Evolutionary conservation across 495 filamentous ascomycete genomes (phyloP), one percentile per base, ranked within the genome.

Genomic region (Xylaria grammica): DNA sequence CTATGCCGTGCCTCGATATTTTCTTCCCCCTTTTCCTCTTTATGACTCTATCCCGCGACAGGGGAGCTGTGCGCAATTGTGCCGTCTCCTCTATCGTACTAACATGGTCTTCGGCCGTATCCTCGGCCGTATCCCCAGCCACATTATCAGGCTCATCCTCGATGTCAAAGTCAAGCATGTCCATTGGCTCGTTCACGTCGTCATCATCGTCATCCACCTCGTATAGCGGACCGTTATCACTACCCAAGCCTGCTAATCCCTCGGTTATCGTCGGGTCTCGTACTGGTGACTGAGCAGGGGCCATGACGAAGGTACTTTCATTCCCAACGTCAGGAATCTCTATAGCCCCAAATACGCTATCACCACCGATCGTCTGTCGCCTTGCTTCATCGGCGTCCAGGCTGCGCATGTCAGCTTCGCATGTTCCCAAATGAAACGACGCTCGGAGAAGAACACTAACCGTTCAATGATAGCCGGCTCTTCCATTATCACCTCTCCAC

Each of bases 1-100:
- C 84, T 58, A 91, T 88, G 4, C 92, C 91, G 68, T 91, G 79
- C 59, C 84, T 81, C 3, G 93, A 94, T n/a, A 90, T 69, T 65
- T 87, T 84, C 49, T 81, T 83, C 67, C 81, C 80, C 61, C 81
- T 79, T 62, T 87, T 85, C 24, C 70, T 82, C 75, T 24, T 64
- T 13, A 32, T 24, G 10, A 51, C 63, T 52, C 71, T 70, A 51
- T 75, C 42, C n/a, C 62, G 24, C 15, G 64, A 58, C 65, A 67
- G 48, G 67, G 73, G 50, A 75, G 67, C 13, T 68, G 44, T 73
- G 69, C 54, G 69, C 54, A 59, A 74, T 53, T 27, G 75, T 17
- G 57, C 66, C 13, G 63, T 27, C 38, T 65, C 68, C 11, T 61
- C 72, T 27, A 63, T 53, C 27, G 51, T 66, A 44, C 38, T 63